These are phyloP conservation scores for Nitzschia putrida DNA, from an alignment of 108 stramenopile species.

Conservation along the genomic window DNA sequence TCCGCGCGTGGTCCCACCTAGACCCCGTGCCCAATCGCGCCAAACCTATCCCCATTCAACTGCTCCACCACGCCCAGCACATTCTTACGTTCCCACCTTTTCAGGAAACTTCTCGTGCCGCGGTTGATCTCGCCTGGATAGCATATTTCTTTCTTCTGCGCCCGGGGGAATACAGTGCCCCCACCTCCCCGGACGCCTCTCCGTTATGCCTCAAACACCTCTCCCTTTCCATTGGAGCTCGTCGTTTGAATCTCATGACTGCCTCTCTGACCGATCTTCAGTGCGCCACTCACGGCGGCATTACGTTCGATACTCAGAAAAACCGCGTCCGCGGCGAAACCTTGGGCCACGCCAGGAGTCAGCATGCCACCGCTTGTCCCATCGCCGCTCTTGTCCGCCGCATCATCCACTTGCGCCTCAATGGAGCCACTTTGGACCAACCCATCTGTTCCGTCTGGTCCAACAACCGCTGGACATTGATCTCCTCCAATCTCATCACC, in stretches of 20 bases:
- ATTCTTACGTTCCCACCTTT: not conserved
- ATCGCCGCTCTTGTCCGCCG: conserved; percentile 1
- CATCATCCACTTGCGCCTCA: not conserved
- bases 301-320: conserved; percentile 33
- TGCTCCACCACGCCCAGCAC: conserved; percentile 6
- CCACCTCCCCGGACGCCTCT: no score
- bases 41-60: conserved; percentile 47
- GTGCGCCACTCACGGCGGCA: conserved; percentile 38
- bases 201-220: conserved; percentile 30
- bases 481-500: no score
- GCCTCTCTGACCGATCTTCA: conserved; percentile 16
- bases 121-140: conserved; percentile 40
- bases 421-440: not conserved
- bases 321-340: no score
- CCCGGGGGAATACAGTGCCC: conserved; percentile 33
- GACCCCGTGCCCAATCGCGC: conserved; percentile 43
- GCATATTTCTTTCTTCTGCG: conserved; percentile 55
- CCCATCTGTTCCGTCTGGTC: no score
- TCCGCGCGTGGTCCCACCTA: conserved; percentile 20
- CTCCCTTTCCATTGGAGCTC: conserved; percentile 37
- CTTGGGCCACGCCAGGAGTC: conserved; percentile 8
- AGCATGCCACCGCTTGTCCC: conserved; percentile 3
- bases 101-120: conserved; percentile 11
- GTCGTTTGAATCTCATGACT: no score
- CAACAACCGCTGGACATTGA: no score